These are phyloP conservation scores for Populus trichocarpa DNA, from an alignment of 441 rosid genomes.

Conservation along the genomic window DNA sequence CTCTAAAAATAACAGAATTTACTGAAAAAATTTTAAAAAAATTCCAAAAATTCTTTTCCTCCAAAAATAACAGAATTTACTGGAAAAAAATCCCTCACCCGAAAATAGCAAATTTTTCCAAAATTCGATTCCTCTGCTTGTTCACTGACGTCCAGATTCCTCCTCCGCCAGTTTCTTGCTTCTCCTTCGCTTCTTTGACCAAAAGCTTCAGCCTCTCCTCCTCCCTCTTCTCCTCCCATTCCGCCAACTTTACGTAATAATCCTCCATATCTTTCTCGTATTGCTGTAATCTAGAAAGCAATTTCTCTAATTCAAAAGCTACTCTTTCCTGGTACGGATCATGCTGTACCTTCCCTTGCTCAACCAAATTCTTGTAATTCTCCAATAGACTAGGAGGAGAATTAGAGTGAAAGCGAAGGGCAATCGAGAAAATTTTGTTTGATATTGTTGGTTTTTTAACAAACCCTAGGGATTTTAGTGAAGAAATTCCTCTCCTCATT, in stretches of 20 bases:
- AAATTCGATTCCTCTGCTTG: constrained; percentile 42
- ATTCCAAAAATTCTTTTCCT: background rate
- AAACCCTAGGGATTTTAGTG: constrained; percentile 23
- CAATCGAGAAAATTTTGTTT: constrained; percentile 18
- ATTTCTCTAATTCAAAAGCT: constrained; percentile 58
- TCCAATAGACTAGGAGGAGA: constrained; percentile 37
- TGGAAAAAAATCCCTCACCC: constrained; percentile 37
- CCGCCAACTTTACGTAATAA: constrained; percentile 65
- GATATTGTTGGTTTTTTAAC: constrained; percentile 21
- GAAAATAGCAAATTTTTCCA: constrained; percentile 51
- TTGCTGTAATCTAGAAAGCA: constrained; percentile 68
- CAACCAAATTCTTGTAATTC: constrained; percentile 55
- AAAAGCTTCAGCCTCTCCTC: constrained; percentile 55
- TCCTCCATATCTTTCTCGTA: constrained; percentile 83
- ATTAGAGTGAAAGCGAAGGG: constrained; percentile 35
- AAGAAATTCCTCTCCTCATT: constrained; percentile 24
- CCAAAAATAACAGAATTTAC: background rate
- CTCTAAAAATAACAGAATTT: background rate
- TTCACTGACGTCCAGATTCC: constrained; percentile 56
- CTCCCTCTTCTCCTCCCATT: constrained; percentile 87
- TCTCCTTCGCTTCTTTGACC: constrained; percentile 73
- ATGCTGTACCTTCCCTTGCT: constrained; percentile 66
- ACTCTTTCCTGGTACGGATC: constrained; percentile 77
- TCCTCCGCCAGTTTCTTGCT: constrained; percentile 41
- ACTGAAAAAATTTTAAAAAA: background rate